These are phyloP conservation scores for Sporisorium iseilematis-ciliati DNA, from an alignment of 1,284 basidiomycete species.

Conservation along the genomic window DNA sequence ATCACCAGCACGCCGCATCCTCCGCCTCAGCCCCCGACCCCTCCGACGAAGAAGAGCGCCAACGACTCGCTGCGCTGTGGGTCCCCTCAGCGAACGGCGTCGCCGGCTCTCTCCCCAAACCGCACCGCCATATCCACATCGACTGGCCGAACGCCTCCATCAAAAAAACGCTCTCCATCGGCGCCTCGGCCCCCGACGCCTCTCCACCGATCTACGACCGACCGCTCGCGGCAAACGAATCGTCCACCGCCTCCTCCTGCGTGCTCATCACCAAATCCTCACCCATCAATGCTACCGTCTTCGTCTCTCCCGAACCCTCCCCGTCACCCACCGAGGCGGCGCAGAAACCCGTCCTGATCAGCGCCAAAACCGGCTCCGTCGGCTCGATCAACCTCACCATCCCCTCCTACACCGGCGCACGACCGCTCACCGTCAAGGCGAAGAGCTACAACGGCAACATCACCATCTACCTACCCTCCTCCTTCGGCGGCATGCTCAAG, in stretches of 20 bases:
- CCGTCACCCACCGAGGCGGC: neutral
- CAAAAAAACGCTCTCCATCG: conserved; percentile 58
- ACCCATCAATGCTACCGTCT: conserved; percentile 53
- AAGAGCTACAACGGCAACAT: conserved; percentile 51
- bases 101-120: neutral
- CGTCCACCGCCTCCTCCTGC: conserved; percentile 36
- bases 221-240: conserved; percentile 27
- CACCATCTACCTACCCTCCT: conserved; percentile 49
- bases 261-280: conserved; percentile 44
- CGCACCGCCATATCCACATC: conserved; percentile 55
- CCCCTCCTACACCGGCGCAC: conserved; percentile 47
- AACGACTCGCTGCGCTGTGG: conserved; percentile 31
- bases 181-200: conserved; percentile 45
- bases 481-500: conserved; percentile 58
- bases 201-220: conserved; percentile 57
- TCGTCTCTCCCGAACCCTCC: conserved; percentile 35
- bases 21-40: neutral
- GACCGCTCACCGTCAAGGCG: conserved; percentile 55
- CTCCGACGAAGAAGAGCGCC: conserved; percentile 25
- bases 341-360: conserved; percentile 44
- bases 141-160: conserved; percentile 60
- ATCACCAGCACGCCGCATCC: neutral
- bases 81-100: conserved; percentile 1
- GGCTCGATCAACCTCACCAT: conserved; percentile 36
- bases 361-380: conserved; percentile 37